Conservation (phyloP, 148 eudicot genomes). For the Rheum nobile region DNA sequence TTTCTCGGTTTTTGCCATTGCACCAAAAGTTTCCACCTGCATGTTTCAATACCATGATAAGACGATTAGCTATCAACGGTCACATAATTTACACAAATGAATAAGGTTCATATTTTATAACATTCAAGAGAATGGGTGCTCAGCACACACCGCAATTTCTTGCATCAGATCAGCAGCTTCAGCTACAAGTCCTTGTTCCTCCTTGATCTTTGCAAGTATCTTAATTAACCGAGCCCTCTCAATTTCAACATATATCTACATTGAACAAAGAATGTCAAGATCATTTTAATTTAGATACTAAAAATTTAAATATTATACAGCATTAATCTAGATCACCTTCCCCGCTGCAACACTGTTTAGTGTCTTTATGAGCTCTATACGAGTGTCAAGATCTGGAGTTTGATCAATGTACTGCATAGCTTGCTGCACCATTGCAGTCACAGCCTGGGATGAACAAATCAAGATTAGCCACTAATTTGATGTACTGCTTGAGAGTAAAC, state of each 20-base stretch:
- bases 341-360: constrained; percentile 89
- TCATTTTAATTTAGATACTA: background rate
- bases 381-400: constrained; percentile 82
- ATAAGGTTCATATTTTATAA: background rate
- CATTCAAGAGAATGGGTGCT: background rate
- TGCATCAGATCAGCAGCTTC: constrained; percentile 99
- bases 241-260: constrained; percentile 88
- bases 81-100: background rate
- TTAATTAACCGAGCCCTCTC: constrained; percentile 79
- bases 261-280: background rate
- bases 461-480: background rate
- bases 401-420: constrained; percentile 85
- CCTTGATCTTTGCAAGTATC: constrained; percentile 86
- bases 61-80: background rate
- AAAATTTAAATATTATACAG: background rate
- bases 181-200: constrained; percentile 75
- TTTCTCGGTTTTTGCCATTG: constrained; percentile 97
- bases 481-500: background rate
- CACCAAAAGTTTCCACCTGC: constrained; percentile 96
- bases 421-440: constrained; percentile 91
- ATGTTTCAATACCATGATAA: constrained; percentile 6
- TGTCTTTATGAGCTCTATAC: constrained; percentile 81
- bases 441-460: constrained; percentile 39
- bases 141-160: constrained; percentile 76
- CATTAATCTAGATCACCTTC: constrained; percentile 36